Percentiles rank a stretch among this genome's conserved stretches.
These are phyloP conservation scores for Neurospora sublineolata DNA, from an alignment of 495 filamentous ascomycete genomes.

Conservation along the genomic window DNA sequence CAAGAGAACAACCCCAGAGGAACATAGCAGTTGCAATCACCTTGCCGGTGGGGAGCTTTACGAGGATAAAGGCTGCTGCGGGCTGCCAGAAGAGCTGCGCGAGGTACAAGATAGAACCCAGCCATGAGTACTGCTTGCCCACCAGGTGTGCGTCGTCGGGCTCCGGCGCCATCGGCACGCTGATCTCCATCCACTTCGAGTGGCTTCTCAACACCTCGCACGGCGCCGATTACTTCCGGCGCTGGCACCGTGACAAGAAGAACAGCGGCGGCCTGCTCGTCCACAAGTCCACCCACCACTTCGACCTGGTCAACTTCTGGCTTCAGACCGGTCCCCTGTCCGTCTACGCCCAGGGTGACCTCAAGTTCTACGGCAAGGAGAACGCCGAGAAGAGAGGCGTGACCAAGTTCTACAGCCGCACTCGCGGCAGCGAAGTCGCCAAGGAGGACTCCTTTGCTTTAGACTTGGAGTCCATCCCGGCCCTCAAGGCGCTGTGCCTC, in stretches of 20 bases:
- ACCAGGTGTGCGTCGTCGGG: conserved; percentile 36
- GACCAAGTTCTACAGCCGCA: conserved; percentile 28
- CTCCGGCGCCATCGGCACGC: conserved; percentile 40
- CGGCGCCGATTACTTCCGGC: conserved; percentile 50
- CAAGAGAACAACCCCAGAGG: conserved; percentile 29
- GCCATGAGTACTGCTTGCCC: conserved; percentile 38
- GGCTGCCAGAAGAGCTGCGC: conserved; percentile 36
- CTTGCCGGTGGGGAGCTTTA: conserved; percentile 38
- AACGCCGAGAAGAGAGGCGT: conserved; percentile 32
- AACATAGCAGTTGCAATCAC: conserved; percentile 30
- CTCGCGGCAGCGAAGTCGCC: conserved; percentile 25
- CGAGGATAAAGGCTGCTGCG: conserved; percentile 34
- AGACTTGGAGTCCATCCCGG: conserved; percentile 35
- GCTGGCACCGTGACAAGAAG: conserved; percentile 48
- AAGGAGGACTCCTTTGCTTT: conserved; percentile 38
- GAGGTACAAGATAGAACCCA: conserved; percentile 33
- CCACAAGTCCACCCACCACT: conserved; percentile 41
- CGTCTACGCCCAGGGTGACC: conserved; percentile 36
- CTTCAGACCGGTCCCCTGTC: conserved; percentile 31
- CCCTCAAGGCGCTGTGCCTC: conserved; percentile 43
- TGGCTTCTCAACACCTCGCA: conserved; percentile 50
- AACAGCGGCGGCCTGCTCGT: conserved; percentile 45
- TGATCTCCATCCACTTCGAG: conserved; percentile 47
- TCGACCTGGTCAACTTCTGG: conserved; percentile 42
- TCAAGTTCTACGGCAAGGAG: conserved; percentile 36